Base-by-base conservation (phyloP, 257 asterid genomes). In the Solanum chiquidenum region DNA sequence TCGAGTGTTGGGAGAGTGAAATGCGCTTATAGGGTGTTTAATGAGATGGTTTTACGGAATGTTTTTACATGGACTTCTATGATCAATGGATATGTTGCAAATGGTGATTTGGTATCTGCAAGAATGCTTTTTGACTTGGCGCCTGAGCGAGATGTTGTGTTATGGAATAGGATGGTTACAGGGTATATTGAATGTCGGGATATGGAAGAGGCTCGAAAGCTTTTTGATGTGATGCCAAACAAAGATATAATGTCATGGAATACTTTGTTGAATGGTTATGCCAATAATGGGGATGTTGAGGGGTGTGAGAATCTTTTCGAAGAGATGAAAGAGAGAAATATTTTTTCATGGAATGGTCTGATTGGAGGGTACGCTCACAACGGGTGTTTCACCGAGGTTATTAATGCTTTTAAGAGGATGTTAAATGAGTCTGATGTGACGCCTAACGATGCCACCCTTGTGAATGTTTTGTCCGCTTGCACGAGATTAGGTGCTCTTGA, bases 1-100 rank as follows among this genome's bases (percentile, higher is more conserved):
- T 92, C 98, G 0, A 88, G 91, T 8, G 89, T 31, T 62, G 91
- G 92, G 12, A 72, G 40, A 31, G 91, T 93, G 87, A 90, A 84
- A 29, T 88, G 87, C 55, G 97, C 97, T 37, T 90, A 91, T 86
- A 87, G 90, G 89, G 98, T 93, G 87, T 95, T 97, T 73, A 88
- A 84, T 21, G 98, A 95, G 89, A 93, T 97, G 99, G 93, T 89
- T 29, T 87, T 93, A 71, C 94, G 93, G 87, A 96, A 95, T 91
- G 98, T 96, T 69, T 98, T 96, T 73, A 89, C 95, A 29, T 96
- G 98, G 98, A 96, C 98, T 55, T 91, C 95, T 13, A 95, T 95
- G 98, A 91, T 97, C 38, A 91, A 89, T 35, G 98, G 95, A 18
- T 95, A 92, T 77, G 90, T 93, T 34, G 90, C 86, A 9, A 91